phyloP scores from a whole-genome alignment of 139 green algal genomes.

The Micractinium conductrix region DNA sequence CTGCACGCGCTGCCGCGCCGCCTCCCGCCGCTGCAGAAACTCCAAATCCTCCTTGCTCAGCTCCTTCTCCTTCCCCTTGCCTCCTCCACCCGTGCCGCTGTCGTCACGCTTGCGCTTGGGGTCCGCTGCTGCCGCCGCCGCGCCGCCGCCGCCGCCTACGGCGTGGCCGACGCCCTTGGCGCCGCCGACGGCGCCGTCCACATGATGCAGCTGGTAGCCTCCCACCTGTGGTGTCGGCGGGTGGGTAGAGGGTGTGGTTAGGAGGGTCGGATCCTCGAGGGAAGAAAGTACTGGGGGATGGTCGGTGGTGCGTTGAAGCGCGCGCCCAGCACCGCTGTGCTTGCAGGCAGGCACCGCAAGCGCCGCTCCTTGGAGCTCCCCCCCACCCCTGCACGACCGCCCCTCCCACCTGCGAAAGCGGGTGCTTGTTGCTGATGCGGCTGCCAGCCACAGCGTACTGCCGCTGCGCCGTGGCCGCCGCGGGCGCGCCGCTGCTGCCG shows the following conservation, averaged over 20 bases:
- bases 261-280: too few relatives aligned
- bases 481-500: background rate
- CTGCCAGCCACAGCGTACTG: constrained; percentile 7
- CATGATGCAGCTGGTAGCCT: constrained; percentile 60
- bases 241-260: too few relatives aligned
- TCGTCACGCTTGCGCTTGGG: constrained; percentile 29
- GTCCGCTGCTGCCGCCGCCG: background rate
- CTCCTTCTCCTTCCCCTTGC: constrained; percentile 40
- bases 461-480: background rate
- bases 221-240: constrained; percentile 40
- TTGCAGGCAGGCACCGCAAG: background rate
- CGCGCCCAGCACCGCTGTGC: background rate
- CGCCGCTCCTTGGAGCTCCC: too few relatives aligned
- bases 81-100: constrained; percentile 34
- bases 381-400: background rate
- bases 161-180: constrained; percentile 48
- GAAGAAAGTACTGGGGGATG: background rate
- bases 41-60: constrained; percentile 74
- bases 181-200: constrained; percentile 43
- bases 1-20: constrained; percentile 73
- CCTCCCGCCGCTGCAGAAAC: constrained; percentile 71
- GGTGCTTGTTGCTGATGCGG: constrained; percentile 50
- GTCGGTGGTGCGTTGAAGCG: background rate
- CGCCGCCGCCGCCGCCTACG: constrained; percentile 8
- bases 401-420: constrained; percentile 41